Base-by-base conservation (phyloP, 2,329 filamentous ascomycete species). In the Pseudocercospora fijiensis region DNA sequence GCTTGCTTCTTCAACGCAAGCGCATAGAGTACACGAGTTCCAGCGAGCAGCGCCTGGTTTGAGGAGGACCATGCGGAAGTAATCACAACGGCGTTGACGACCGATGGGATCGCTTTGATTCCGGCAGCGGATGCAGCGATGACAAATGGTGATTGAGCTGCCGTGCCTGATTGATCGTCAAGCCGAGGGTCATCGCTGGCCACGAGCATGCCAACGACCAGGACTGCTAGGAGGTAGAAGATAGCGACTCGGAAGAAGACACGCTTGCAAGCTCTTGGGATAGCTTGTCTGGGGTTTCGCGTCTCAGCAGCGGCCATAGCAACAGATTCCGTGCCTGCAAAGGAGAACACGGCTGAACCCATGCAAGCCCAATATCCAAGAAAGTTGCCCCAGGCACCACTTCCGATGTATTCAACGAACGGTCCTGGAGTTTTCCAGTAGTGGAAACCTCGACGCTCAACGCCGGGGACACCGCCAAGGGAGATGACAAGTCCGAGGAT, bases 31-130 rank as follows among this genome's bases (percentile, higher is more conserved):
- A 81, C 82, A 45, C 84, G 82, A 3, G 80, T 81, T 1, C 81
- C 81, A 8, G 82, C 77, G 69, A 84, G 84, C 11, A 84, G 74
- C 71, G 83, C 83, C 2, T 81, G 79, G 70, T 85, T 86, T 53
- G 81, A 83, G 8, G 83, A 82, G 0, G 82, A 84, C 77, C 82
- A 83, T 1, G 87, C 88, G 11, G 86, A 88, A 7, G 88, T 87
- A 58, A 90, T 79, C 68, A 90, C 84, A 16, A 85, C 85, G 22
- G 83, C 87, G 72, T 91, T 90, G 77, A 90, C 87, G 66, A 90
- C 81, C 63, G 85, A 85, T 67, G 88, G 66, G 16, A 90, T 81
- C 1, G 83, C 83, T 0, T 75, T 72, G 56, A 90, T 84, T 41
- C 85, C 85, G 11, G 86, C 86, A 65, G 85, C 80, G 63, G 83